Conservation (phyloP, 768 basidiomycete species). For the Dioszegia crocea region DNA sequence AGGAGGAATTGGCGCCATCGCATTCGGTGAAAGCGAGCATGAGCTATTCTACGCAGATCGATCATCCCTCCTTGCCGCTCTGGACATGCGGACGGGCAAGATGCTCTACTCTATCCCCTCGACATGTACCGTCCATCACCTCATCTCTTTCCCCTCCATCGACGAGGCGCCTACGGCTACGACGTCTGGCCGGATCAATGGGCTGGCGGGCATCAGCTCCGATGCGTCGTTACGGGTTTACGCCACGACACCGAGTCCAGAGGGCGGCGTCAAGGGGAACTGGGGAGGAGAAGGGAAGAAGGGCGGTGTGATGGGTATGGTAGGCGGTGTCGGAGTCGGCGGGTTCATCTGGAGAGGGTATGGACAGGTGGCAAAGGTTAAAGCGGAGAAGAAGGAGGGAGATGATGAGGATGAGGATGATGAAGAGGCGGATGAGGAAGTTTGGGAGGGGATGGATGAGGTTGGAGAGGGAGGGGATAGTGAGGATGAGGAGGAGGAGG, state of each 20-base stretch:
- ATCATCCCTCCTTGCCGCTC: conserved; percentile 30
- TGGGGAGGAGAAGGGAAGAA: conserved; percentile 18
- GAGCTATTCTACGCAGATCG: conserved; percentile 48
- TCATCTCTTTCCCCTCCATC: conserved; percentile 33
- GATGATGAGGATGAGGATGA: conserved; percentile 14
- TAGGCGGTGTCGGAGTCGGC: conserved; percentile 33
- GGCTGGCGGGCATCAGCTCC: conserved; percentile 16
- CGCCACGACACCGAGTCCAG: conserved; percentile 18
- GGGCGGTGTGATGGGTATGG: conserved; percentile 22
- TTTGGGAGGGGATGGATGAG: conserved; percentile 24
- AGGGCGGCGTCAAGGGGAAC: conserved; percentile 17
- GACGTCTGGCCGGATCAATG: conserved; percentile 3
- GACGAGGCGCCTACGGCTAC: conserved; percentile 5
- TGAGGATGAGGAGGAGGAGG: conserved; percentile 22
- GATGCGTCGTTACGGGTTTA: conserved; percentile 30
- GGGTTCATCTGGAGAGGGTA: conserved; percentile 28
- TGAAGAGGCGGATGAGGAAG: conserved; percentile 17
- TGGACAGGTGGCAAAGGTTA: conserved; percentile 8
- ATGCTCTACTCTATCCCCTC: conserved; percentile 39
- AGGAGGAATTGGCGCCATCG: conserved; percentile 39
- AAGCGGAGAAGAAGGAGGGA: conserved; percentile 7
- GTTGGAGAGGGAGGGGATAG: conserved; percentile 25
- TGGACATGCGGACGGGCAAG: conserved; percentile 45
- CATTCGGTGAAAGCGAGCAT: conserved; percentile 36
- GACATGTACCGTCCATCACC: conserved; percentile 35